Base-by-base conservation (phyloP, 106 monocot genomes). In the Platanthera guangdongensis region DNA sequence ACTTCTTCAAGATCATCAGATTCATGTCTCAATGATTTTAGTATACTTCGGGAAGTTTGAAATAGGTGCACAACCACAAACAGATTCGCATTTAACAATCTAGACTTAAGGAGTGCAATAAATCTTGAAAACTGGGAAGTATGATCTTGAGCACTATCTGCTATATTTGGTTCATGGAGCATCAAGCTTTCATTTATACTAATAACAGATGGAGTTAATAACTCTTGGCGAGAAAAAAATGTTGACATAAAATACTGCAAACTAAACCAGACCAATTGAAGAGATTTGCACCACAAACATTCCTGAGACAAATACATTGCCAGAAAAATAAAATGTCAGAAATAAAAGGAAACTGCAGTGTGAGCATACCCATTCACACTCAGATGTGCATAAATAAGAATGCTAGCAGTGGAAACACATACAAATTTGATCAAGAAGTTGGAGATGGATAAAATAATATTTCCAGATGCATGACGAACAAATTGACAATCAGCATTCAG, bases 391-490 rank as follows among this genome's bases (percentile, higher is more conserved):
- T 80, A 8, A 39, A 13, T 57, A 14, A 7, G 52, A 30, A 73
- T 8, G 74, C 32, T 4, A 14, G 15, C 47, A 65, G 50, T 54
- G 16, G 6, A 67, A 84, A n/a, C 28, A 69, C 92, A 80, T 92
- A 92, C 92, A 76, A 73, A 60, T 50, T 80, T 64, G 64, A 73
- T 60, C 54, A 92, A 84, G 62, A 63, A 83, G 65, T n/a, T 22
- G 28, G 80, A 89, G 39, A 85, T 74, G 10, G 60, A 59, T 60
- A 85, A 47, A 77, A 92, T 78, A 70, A 88, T 76, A 30, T 85
- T 88, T 62, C 74, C 84, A 81, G 85, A 54, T 49, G 84, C 72
- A 81, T 92, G 92, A 52, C 80, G 88, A 68, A 87, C 76, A 83
- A 83, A 89, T 39, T 30, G 69, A 73, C 76, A 87, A 21, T 79